Percentiles rank a stretch among this genome's conserved stretches.
Evolutionary conservation across 495 filamentous ascomycete species (phyloP).

Genomic region (Trichoderma erinaceum): DNA sequence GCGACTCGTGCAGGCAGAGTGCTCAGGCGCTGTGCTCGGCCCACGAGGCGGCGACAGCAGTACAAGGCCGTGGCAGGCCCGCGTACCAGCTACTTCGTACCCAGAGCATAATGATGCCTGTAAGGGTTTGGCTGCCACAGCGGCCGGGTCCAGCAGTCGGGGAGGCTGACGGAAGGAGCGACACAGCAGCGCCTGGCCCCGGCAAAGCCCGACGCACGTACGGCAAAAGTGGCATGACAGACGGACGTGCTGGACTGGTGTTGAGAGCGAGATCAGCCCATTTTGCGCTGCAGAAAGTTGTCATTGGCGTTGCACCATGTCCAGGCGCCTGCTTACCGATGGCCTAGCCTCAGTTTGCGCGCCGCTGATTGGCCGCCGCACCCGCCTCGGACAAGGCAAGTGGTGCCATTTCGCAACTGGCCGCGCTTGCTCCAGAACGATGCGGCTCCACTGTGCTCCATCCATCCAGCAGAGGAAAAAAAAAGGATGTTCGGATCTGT

Average conservation of each 20-base stretch:
- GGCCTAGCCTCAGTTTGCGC: constrained; percentile 6
- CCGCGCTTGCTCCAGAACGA: constrained; percentile 7
- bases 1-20: neutral
- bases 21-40: neutral
- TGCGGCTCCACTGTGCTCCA: constrained; percentile 10
- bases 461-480: neutral
- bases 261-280: constrained; percentile 8
- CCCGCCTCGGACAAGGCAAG: neutral
- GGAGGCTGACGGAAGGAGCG: constrained; percentile 12
- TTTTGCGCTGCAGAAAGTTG: constrained; percentile 6
- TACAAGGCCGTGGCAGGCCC: neutral
- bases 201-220: constrained; percentile 9
- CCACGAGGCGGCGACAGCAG: too few species aligned
- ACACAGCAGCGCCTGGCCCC: neutral
- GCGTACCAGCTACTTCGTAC: too few species aligned
- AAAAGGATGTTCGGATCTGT: neutral
- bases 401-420: constrained; percentile 12
- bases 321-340: constrained; percentile 11
- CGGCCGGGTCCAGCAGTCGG: neutral
- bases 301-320: constrained; percentile 11
- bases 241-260: neutral
- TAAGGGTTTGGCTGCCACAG: neutral
- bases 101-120: too few species aligned
- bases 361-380: neutral
- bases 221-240: constrained; percentile 13